Percentiles rank a stretch among this genome's conserved stretches.
These are phyloP conservation scores for Panicum hallii DNA, from an alignment of 202 grass and related monocot genomes.

Conservation along the genomic window DNA sequence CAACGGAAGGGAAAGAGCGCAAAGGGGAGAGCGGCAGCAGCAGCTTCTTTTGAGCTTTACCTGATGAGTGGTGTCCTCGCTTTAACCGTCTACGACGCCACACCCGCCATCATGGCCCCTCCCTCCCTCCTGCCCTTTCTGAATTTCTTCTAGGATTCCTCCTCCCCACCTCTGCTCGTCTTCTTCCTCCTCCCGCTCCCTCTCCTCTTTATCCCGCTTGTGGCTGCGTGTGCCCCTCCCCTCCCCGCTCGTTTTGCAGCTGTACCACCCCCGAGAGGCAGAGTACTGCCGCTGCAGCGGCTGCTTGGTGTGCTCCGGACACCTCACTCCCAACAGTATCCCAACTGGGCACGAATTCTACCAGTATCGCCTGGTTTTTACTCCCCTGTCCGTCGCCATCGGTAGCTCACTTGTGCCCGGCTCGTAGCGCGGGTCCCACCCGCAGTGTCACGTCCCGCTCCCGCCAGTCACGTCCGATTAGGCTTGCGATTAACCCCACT, in stretches of 20 bases:
- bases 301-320: slow-evolving; percentile 14
- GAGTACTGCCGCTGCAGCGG: not conserved
- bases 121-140: slow-evolving; percentile 11
- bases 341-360: slow-evolving; percentile 1
- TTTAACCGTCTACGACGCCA: slow-evolving; percentile 58
- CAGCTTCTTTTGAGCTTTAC: slow-evolving; percentile 66
- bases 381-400: slow-evolving; percentile 13
- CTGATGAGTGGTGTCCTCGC: slow-evolving; percentile 53
- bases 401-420: not conserved
- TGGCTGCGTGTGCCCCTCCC: not conserved
- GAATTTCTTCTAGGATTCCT: slow-evolving; percentile 35
- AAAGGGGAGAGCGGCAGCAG: slow-evolving; percentile 8
- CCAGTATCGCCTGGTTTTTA: slow-evolving; percentile 12
- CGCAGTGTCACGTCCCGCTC: not conserved
- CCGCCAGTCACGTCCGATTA: not conserved
- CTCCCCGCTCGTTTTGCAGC: not conserved
- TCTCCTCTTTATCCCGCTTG: not conserved
- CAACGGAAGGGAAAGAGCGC: slow-evolving; percentile 32
- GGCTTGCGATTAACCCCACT: slow-evolving; percentile 8
- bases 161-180: not conserved
- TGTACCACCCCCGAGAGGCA: not conserved
- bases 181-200: not conserved
- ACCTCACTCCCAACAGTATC: slow-evolving; percentile 33
- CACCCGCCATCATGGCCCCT: slow-evolving; percentile 46
- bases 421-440: not conserved